Evolutionary conservation across 192 early-diverging fungal genomes (phyloP).

Genomic region (Backusella liffmaniae): DNA sequence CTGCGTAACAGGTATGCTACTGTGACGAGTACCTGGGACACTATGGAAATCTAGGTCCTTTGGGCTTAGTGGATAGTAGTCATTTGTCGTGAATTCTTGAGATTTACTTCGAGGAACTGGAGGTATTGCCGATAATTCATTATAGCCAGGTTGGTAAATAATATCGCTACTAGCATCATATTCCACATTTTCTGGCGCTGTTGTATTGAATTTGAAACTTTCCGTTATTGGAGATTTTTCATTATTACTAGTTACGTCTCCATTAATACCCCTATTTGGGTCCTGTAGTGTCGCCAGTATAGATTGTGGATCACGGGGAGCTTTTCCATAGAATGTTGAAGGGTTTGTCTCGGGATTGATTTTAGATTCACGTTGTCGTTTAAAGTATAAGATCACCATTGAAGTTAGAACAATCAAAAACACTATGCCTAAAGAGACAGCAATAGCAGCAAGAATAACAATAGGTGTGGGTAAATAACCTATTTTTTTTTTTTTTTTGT

Average conservation of each 20-base stretch:
- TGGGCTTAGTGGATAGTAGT: background rate
- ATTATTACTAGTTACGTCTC: background rate
- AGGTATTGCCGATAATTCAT: background rate
- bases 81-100: background rate
- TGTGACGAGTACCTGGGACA: background rate
- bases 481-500: conserved; percentile 6
- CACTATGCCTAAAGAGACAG: conserved; percentile 62
- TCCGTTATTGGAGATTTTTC: background rate
- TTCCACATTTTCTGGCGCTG: background rate
- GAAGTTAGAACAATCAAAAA: conserved; percentile 63
- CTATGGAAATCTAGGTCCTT: background rate
- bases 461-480: conserved; percentile 49
- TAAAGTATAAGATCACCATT: conserved; percentile 47
- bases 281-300: conserved; percentile 27
- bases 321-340: conserved; percentile 32
- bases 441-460: conserved; percentile 67
- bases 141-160: background rate
- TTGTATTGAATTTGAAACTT: background rate
- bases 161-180: background rate
- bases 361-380: conserved; percentile 22
- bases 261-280: background rate
- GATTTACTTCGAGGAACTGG: conserved; percentile 2
- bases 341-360: conserved; percentile 15
- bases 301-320: conserved; percentile 29
- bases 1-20: background rate